Conservation (phyloP, 2,329 filamentous ascomycete species). For the Tolypocladium amazonense region DNA sequence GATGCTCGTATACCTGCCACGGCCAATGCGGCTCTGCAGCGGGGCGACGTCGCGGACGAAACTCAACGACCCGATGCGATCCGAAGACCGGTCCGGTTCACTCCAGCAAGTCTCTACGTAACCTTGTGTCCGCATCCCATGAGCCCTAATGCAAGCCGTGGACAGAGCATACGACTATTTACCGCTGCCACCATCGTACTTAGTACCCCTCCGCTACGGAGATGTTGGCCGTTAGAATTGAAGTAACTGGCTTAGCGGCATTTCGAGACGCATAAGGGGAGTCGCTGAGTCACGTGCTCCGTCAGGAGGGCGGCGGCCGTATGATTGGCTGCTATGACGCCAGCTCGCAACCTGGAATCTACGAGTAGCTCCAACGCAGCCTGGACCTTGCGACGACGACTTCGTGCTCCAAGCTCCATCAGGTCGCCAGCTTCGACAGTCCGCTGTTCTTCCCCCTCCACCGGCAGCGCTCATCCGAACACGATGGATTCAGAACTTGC, state of each 20-base stretch:
- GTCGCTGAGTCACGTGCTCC: slow-evolving; percentile 1
- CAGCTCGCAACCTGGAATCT: slow-evolving; percentile 1
- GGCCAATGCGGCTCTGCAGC: neutral
- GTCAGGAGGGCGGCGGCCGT: slow-evolving; percentile 1
- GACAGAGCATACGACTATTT: neutral
- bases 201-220: neutral
- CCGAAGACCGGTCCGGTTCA: neutral
- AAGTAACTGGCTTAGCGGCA: neutral
- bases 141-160: neutral
- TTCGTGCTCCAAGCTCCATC: neutral
- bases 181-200: neutral
- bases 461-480: slow-evolving; percentile 5
- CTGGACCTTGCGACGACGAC: neutral
- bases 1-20: neutral
- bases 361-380: neutral
- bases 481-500: slow-evolving; percentile 51
- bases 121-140: neutral
- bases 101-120: neutral
- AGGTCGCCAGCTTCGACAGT: neutral
- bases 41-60: neutral
- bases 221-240: neutral
- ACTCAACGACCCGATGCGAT: neutral
- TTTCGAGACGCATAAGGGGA: neutral
- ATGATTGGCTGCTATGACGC: slow-evolving; percentile 3
- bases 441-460: neutral